Percentiles rank a stretch among this genome's conserved stretches.
These are phyloP conservation scores for Penicillium glabrum DNA, from an alignment of 2,329 filamentous ascomycete species.

Conservation along the genomic window DNA sequence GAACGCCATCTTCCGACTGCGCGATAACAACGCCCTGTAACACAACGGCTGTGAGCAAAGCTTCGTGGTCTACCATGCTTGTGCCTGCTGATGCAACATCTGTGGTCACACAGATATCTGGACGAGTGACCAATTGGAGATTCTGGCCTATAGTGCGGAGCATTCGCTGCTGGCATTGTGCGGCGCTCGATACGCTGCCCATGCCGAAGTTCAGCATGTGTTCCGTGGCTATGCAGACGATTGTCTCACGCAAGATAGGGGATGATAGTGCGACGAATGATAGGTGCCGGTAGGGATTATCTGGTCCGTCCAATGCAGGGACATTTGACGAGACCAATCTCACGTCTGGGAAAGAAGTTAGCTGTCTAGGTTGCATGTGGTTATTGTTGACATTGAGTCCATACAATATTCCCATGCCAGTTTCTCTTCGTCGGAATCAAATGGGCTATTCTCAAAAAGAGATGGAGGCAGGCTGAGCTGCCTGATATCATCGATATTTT, in stretches of 20 bases:
- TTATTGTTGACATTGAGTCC: background rate
- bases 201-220: constrained; percentile 27
- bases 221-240: constrained; percentile 25
- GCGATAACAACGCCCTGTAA: constrained; percentile 23
- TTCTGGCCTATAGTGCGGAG: constrained; percentile 20
- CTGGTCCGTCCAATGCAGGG: constrained; percentile 22
- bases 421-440: constrained; percentile 19
- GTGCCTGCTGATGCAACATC: background rate
- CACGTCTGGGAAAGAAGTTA: constrained; percentile 12
- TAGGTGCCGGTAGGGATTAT: constrained; percentile 24
- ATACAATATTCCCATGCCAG: constrained; percentile 25
- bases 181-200: constrained; percentile 17
- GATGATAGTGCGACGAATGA: constrained; percentile 22
- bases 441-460: constrained; percentile 3
- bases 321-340: constrained; percentile 24
- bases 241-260: constrained; percentile 22
- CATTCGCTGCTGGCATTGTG: constrained; percentile 22
- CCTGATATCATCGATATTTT: background rate
- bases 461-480: constrained; percentile 2
- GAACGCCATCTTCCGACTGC: constrained; percentile 21
- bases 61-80: constrained; percentile 15
- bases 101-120: background rate
- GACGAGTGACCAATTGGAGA: constrained; percentile 9
- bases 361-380: background rate
- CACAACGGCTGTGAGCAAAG: constrained; percentile 19